Base-by-base conservation (phyloP, 2,329 filamentous ascomycete genomes). In the Ophioceras dolichostomum region DNA sequence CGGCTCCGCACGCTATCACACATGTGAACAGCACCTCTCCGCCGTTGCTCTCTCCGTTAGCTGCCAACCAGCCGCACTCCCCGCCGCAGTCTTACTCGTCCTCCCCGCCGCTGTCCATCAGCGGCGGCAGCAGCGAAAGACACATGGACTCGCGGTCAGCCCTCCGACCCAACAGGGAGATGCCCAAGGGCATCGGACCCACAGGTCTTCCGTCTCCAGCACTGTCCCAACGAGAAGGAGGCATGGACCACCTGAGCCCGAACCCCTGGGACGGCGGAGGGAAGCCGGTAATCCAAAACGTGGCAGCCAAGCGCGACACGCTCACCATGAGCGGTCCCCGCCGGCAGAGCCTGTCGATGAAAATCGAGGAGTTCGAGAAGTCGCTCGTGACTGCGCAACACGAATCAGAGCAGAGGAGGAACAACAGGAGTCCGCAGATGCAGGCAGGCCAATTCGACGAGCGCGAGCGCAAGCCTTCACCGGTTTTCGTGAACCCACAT, bases 21-120 rank as follows among this genome's bases (percentile, higher is more conserved):
- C 76, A 82, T 10, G 72, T 75, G 44, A 77, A 71, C 28, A 72
- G 64, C 19, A 46, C 48, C 32, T 58, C 53, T 37, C 52, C 56
- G 41, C 59, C 62, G 17, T 22, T 13, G 34, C 9, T 34, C n/a
- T 37, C 41, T n/a, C 42, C 47, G n/a, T 18, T 16, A 14, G 14
- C 14, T 16, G 9, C 24, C 22, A 14, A 14, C 33, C 10, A 35
- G 22, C 24, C 21, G 22, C 13, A 35, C 13, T 18, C 33, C 33
- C 16, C 18, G 18, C 32, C 32, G 7, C 43, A 39, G 19, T 38
- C 43, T 4, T 48, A 43, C 10, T 56, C 22, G 8, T 26, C 57
- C 4, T 58, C 58, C 4, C 57, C 58, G 13, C 57, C 58, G 12
- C 51, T 50, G n/a, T 60, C 58, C 1, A 42, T 56, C 32, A 49